Evolutionary conservation across 495 filamentous ascomycete genomes (phyloP).

Genomic region (Aspergillus cavernicola): DNA sequence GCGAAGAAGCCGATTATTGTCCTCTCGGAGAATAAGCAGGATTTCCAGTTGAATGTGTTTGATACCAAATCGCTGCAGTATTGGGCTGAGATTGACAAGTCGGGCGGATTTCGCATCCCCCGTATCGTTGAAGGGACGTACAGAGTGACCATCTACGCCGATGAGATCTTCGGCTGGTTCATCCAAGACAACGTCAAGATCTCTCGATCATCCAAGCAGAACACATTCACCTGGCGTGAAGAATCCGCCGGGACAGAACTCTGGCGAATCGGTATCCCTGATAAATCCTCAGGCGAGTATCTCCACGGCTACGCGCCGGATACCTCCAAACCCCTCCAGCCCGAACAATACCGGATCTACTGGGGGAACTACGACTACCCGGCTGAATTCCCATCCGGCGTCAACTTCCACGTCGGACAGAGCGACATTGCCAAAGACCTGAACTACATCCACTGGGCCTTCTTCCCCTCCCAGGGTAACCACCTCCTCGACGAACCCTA

Average conservation of each 20-base stretch:
- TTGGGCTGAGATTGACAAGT: conserved; percentile 47
- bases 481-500: conserved; percentile 28
- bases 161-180: conserved; percentile 53
- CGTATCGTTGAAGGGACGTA: conserved; percentile 52
- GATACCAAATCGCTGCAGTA: conserved; percentile 50
- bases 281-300: conserved; percentile 53
- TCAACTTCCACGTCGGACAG: conserved; percentile 48
- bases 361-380: conserved; percentile 53
- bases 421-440: conserved; percentile 41
- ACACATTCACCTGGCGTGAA: conserved; percentile 38
- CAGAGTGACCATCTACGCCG: conserved; percentile 53
- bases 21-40: conserved; percentile 46
- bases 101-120: conserved; percentile 42
- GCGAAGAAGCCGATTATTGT: conserved; percentile 46
- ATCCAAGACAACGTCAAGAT: conserved; percentile 40
- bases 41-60: conserved; percentile 54
- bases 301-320: conserved; percentile 43
- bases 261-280: conserved; percentile 52
- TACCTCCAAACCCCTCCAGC: conserved; percentile 40
- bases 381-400: conserved; percentile 48
- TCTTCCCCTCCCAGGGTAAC: conserved; percentile 44
- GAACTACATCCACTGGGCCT: conserved; percentile 54
- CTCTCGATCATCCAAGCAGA: conserved; percentile 24
- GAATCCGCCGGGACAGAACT: conserved; percentile 49
- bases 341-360: conserved; percentile 49